Conservation (phyloP, 768 basidiomycete species). For the Asterophora lycoperdoides region DNA sequence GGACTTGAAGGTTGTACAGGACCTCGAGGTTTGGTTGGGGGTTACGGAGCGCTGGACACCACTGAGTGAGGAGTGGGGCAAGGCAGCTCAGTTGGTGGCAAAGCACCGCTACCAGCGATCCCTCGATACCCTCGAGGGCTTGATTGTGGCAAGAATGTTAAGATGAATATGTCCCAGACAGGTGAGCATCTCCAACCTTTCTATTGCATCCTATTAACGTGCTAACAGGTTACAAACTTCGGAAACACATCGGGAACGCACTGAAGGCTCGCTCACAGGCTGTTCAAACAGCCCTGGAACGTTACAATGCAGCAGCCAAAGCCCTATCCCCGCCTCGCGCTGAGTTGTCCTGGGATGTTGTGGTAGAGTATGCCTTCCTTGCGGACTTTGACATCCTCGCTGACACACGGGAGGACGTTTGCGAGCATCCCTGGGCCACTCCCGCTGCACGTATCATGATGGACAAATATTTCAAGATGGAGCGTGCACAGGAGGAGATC, state of each 20-base stretch:
- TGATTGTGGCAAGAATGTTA: conserved; percentile 21
- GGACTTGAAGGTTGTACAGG: background rate
- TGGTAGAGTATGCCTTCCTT: conserved; percentile 21
- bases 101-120: conserved; percentile 12
- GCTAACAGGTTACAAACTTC: conserved; percentile 25
- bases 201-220: background rate
- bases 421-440: conserved; percentile 15
- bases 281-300: conserved; percentile 19
- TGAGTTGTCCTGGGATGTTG: conserved; percentile 20
- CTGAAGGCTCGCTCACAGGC: conserved; percentile 20
- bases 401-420: conserved; percentile 14
- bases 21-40: background rate
- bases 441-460: conserved; percentile 14
- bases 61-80: conserved; percentile 4
- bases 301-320: conserved; percentile 22
- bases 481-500: conserved; percentile 22
- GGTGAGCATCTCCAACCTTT: conserved; percentile 15
- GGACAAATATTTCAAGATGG: conserved; percentile 17
- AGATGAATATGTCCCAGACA: conserved; percentile 20
- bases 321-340: conserved; percentile 14
- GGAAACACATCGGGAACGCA: conserved; percentile 23
- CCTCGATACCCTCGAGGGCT: conserved; percentile 18
- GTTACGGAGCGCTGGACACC: background rate
- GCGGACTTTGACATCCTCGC: conserved; percentile 21
- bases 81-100: conserved; percentile 6